phyloP scores from a whole-genome alignment of 495 filamentous ascomycete species.

The Podospora bellae-mahoneyi region DNA sequence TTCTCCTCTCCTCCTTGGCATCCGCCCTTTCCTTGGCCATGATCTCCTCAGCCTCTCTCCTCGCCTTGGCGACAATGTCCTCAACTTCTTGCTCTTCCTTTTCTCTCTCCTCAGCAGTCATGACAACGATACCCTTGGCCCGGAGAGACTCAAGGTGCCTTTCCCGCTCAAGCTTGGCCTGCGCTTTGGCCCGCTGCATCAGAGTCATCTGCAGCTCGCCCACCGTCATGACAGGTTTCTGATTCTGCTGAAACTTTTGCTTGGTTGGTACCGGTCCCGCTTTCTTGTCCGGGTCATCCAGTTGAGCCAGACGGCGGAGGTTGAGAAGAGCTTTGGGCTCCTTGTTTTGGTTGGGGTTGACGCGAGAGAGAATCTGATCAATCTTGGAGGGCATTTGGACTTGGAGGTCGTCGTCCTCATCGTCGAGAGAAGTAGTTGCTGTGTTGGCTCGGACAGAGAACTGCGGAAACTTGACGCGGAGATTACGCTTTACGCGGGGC shows the following conservation, averaged over 20 bases:
- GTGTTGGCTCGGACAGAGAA: slow-evolving; percentile 26
- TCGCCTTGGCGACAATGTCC: slow-evolving; percentile 78
- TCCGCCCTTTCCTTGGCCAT: slow-evolving; percentile 69
- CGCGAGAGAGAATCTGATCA: slow-evolving; percentile 64
- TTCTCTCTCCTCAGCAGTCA: slow-evolving; percentile 80
- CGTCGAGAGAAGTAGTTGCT: slow-evolving; percentile 33
- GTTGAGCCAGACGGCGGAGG: slow-evolving; percentile 69
- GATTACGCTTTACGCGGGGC: slow-evolving; percentile 34
- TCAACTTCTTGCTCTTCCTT: slow-evolving; percentile 76
- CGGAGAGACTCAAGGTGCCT: slow-evolving; percentile 72
- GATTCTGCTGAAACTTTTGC: slow-evolving; percentile 23
- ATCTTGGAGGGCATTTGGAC: slow-evolving; percentile 37
- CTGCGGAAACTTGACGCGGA: slow-evolving; percentile 42
- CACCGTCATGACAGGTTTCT: slow-evolving; percentile 57
- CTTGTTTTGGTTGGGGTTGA: slow-evolving; percentile 54
- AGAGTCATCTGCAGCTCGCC: slow-evolving; percentile 67
- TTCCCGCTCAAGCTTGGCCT: slow-evolving; percentile 74
- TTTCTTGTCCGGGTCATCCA: slow-evolving; percentile 54
- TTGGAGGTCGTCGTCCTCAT: slow-evolving; percentile 40
- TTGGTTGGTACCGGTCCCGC: slow-evolving; percentile 15
- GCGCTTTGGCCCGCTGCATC: slow-evolving; percentile 66
- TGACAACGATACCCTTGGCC: slow-evolving; percentile 75
- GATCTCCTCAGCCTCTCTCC: slow-evolving; percentile 75
- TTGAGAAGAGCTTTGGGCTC: slow-evolving; percentile 64
- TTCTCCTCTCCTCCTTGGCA: slow-evolving; percentile 59